Evolutionary conservation across 768 basidiomycete genomes (phyloP), one percentile per base, ranked within the genome.

Genomic region (Kwoniella botswanensis): DNA sequence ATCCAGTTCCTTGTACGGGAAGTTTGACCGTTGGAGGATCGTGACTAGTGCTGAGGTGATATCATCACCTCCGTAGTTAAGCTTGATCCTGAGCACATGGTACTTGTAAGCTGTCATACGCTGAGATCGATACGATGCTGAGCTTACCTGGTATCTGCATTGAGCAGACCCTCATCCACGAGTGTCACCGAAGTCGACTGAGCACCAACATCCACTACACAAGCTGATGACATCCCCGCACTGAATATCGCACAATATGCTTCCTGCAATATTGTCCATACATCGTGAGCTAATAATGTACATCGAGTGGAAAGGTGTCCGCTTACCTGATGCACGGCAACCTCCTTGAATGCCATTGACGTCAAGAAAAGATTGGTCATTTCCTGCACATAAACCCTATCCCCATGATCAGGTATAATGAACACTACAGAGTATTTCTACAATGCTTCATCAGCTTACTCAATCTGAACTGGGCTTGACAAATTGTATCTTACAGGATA

Each of bases 201-300:
- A 13, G 96, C 92, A 3, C 97, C 97, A 62, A 98, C 90, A 82
- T 99, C 93, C 44, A 99, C 92, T 4, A 99, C 93, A 78, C 97
- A 98, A 12, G 95, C 97, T 76, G 90, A 92, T 0, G 93, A 93
- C 63, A 98, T 90, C 7, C 96, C 96, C 7, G 96, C 94, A 22
- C 95, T 95, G 80, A 95, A 98, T 0, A 93, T 93, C 3, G 95
- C 94, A 43, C 93, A 92, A 52, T 96, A 86, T 3, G 93, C 91
- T 86, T 97, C 95, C 93, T 97, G 72, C 17, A 69, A 18, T 35
- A 22, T 46, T 26, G 13, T 55, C 12, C 42, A n/a, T 17, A 46
- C 9, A 17, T 15, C 44, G 17, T 71, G 44, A 70, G 65, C 50
- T 29, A 11, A 17, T 21, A 41, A 5, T 15, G 11, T 24, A 35